These are phyloP conservation scores for Coemansia asiatica DNA, from an alignment of 192 early-diverging fungal species.

Conservation along the genomic window DNA sequence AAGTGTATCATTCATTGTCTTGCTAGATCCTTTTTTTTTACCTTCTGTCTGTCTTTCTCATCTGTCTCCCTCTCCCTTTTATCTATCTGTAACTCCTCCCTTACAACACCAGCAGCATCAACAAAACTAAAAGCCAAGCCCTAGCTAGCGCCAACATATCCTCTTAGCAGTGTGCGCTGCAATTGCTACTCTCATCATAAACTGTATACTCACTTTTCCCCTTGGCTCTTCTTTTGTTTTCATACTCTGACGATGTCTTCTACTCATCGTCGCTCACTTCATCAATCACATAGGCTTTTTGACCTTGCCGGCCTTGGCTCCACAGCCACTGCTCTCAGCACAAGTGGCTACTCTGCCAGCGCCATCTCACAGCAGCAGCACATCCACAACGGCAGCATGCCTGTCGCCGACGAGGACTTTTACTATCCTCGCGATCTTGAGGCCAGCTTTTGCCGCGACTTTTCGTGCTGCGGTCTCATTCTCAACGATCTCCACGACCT, in stretches of 20 bases:
- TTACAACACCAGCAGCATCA: background rate
- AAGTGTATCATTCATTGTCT: slow-evolving; percentile 7
- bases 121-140: no score
- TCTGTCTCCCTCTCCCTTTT: background rate
- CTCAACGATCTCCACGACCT: slow-evolving; percentile 91
- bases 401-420: slow-evolving; percentile 48
- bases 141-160: no score
- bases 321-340: slow-evolving; percentile 15
- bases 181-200: no score
- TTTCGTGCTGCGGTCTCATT: slow-evolving; percentile 88
- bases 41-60: background rate
- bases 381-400: slow-evolving; percentile 10
- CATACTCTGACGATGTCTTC: slow-evolving; percentile 11
- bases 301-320: slow-evolving; percentile 34
- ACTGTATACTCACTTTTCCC: background rate
- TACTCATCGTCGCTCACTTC: slow-evolving; percentile 1
- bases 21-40: background rate
- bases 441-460: slow-evolving; percentile 92
- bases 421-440: slow-evolving; percentile 75
- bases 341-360: slow-evolving; percentile 8
- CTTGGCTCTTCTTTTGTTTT: background rate
- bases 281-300: slow-evolving; percentile 32
- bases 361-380: slow-evolving; percentile 9
- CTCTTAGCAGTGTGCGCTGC: no score
- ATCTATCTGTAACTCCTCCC: background rate